phyloP scores from a whole-genome alignment of 1,284 basidiomycete genomes.

The Leccinum angustisporum region DNA sequence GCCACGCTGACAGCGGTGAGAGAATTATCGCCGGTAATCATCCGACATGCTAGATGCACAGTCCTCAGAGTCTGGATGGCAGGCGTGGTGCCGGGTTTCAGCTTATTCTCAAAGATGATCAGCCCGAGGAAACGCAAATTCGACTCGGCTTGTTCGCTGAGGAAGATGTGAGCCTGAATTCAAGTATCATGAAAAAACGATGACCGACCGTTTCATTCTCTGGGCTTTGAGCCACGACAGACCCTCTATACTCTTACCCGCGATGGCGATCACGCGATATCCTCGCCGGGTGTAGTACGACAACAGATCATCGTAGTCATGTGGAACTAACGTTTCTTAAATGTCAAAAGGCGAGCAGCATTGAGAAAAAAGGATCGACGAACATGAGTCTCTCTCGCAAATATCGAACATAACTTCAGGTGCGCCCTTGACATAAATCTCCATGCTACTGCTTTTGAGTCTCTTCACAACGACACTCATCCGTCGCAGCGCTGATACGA shows the following conservation, averaged over 20 bases:
- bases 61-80: constrained; percentile 88
- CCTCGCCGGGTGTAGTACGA: constrained; percentile 98
- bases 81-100: constrained; percentile 91
- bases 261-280: constrained; percentile 97
- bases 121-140: constrained; percentile 91
- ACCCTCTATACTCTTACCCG: constrained; percentile 92
- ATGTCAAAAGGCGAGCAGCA: constrained; percentile 6
- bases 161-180: constrained; percentile 2
- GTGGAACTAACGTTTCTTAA: constrained; percentile 65
- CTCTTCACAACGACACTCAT: constrained; percentile 99
- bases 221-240: constrained; percentile 98
- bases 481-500: constrained; percentile 87
- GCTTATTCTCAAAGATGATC: constrained; percentile 98
- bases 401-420: constrained; percentile 98
- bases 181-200: constrained; percentile 4
- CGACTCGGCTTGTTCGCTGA: constrained; percentile 91
- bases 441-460: constrained; percentile 93
- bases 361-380: constrained; percentile 36
- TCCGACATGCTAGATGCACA: constrained; percentile 92
- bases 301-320: constrained; percentile 95
- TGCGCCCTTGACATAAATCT: constrained; percentile 97
- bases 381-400: constrained; percentile 85
- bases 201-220: constrained; percentile 83
- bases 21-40: constrained; percentile 99
- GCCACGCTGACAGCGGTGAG: constrained; percentile 97